Conservation (phyloP, 768 basidiomycete species). For the Pleurotus platypus region DNA sequence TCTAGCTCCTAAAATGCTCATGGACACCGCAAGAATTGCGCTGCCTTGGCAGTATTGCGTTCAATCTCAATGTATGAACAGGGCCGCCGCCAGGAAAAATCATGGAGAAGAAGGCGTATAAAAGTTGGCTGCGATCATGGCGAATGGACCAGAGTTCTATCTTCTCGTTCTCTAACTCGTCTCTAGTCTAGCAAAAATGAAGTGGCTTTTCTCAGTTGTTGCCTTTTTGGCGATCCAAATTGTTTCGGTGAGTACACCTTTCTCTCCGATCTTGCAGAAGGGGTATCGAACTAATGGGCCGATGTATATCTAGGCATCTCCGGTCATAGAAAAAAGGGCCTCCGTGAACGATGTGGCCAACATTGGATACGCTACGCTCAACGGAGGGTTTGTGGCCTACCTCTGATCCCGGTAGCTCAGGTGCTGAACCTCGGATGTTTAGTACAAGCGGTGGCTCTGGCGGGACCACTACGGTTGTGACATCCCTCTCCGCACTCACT, state of each 20-base stretch:
- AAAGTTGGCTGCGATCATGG: not conserved
- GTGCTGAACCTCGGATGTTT: not conserved
- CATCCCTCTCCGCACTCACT: slow-evolving; percentile 36
- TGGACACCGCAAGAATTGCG: not conserved
- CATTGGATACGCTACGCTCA: slow-evolving; percentile 36
- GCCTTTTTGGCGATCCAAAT: slow-evolving; percentile 14
- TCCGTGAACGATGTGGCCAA: slow-evolving; percentile 32
- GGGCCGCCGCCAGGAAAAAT: not conserved
- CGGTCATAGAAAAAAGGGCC: slow-evolving; percentile 29
- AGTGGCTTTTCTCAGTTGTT: slow-evolving; percentile 19
- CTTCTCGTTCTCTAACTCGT: slow-evolving; percentile 3
- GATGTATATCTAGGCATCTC: slow-evolving; percentile 9
- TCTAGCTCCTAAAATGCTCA: not conserved
- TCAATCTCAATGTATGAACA: not conserved
- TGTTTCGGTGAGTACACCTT: slow-evolving; percentile 11
- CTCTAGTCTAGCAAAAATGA: slow-evolving; percentile 11
- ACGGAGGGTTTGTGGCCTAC: not conserved
- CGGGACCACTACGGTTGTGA: slow-evolving; percentile 38
- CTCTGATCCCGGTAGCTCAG: not conserved
- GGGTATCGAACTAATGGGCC: not conserved
- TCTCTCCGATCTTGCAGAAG: not conserved
- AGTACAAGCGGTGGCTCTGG: slow-evolving; percentile 45
- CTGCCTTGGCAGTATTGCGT: not conserved
- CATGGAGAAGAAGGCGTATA: not conserved
- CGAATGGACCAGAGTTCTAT: slow-evolving; percentile 5